These are phyloP conservation scores for Picochlorum sp. DNA, from an alignment of 139 green algal genomes.

Conservation along the genomic window DNA sequence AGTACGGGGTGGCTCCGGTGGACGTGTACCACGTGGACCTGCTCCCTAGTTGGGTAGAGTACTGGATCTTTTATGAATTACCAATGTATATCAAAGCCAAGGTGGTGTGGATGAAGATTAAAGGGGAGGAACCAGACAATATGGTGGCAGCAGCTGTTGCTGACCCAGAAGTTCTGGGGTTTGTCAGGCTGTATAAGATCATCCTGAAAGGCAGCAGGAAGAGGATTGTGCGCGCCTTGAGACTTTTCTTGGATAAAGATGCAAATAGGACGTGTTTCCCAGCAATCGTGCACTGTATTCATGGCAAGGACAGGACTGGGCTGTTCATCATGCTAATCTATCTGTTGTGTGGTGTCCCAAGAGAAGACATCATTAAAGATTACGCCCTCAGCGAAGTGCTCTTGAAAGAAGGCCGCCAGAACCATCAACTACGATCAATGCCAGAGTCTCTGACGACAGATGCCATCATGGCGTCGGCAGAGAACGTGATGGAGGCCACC, in stretches of 20 bases:
- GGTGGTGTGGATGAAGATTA: constrained; percentile 12
- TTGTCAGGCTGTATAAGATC: constrained; percentile 29
- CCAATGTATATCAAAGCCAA: constrained; percentile 11
- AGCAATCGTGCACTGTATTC: constrained; percentile 39
- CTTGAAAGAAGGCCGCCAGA: constrained; percentile 27
- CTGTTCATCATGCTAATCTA: constrained; percentile 43
- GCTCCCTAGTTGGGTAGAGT: constrained; percentile 12
- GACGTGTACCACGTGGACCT: constrained; percentile 30
- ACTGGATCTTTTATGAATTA: constrained; percentile 22
- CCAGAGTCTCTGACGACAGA: constrained; percentile 32
- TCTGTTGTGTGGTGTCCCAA: constrained; percentile 30
- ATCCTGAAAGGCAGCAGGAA: constrained; percentile 17
- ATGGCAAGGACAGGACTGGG: constrained; percentile 48
- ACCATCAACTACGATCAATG: constrained; percentile 18
- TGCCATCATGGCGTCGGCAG: constrained; percentile 32
- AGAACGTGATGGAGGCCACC: constrained; percentile 29
- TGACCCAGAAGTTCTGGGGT: constrained; percentile 38
- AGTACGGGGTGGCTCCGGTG: constrained; percentile 14
- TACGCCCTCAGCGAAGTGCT: constrained; percentile 34
- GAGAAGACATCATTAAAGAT: constrained; percentile 27
- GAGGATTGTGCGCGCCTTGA: constrained; percentile 24
- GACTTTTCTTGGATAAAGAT: constrained; percentile 20
- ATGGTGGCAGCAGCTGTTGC: constrained; percentile 34
- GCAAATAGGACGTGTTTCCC: constrained; percentile 12
- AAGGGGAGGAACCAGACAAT: constrained; percentile 13